phyloP scores from a whole-genome alignment of 306 rosid species.

The Fragaria iinumae region DNA sequence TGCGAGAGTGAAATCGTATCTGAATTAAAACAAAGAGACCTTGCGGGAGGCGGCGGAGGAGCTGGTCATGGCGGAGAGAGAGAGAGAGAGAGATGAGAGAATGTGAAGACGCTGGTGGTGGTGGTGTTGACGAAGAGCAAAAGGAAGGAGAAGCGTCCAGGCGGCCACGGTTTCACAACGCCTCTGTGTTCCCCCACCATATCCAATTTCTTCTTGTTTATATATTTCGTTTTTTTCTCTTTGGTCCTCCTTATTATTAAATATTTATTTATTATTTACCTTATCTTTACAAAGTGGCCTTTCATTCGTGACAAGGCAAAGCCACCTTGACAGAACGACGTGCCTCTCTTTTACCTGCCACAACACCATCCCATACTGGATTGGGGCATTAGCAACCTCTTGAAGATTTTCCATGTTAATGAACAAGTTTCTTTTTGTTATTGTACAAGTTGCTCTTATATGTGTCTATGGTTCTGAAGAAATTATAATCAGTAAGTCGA shows the following conservation, averaged over 20 bases:
- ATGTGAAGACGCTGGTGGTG: neutral
- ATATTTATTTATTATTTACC: neutral
- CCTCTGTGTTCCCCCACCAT: slow-evolving; percentile 22
- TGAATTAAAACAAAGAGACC: too few species aligned
- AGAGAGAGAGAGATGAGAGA: neutral
- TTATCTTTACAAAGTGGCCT: slow-evolving; percentile 11
- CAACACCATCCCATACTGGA: too few species aligned
- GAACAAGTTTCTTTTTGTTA: too few species aligned
- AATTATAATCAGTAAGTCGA: too few species aligned
- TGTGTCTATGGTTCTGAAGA: too few species aligned
- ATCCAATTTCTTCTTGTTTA: slow-evolving; percentile 1
- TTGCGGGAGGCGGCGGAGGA: slow-evolving; percentile 57
- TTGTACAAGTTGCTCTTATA: too few species aligned
- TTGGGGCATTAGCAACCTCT: too few species aligned
- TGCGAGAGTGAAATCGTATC: too few species aligned
- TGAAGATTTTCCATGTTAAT: too few species aligned
- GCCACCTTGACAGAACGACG: neutral
- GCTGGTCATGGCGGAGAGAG: slow-evolving; percentile 63
- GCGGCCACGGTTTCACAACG: slow-evolving; percentile 40
- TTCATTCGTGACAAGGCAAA: neutral
- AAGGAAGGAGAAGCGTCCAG: slow-evolving; percentile 24
- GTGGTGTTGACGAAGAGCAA: slow-evolving; percentile 42
- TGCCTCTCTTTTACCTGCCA: too few species aligned
- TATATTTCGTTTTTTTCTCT: neutral
- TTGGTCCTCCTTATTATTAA: too few species aligned